Conservation (phyloP, 352 stramenopile species). For the Pythium dissimile region DNA sequence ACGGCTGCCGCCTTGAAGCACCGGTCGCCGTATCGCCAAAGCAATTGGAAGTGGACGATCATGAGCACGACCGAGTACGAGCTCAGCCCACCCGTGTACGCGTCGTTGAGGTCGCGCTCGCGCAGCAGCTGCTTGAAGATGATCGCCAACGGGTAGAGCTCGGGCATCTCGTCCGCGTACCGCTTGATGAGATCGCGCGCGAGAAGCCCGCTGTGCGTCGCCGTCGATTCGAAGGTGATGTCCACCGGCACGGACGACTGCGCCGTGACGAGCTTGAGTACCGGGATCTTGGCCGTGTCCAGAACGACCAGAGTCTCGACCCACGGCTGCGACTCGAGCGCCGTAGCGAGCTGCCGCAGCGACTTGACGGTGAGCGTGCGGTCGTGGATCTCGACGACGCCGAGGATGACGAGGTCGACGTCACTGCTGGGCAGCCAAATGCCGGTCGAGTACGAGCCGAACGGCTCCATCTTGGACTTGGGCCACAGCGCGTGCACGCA, state of each 20-base stretch:
- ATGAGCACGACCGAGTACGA: conserved; percentile 93
- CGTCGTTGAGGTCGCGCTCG: conserved; percentile 88
- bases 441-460: conserved; percentile 82
- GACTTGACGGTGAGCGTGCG: conserved; percentile 49
- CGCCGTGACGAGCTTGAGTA: conserved; percentile 78
- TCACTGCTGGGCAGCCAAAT: conserved; percentile 87
- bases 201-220: conserved; percentile 79
- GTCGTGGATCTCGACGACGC: conserved; percentile 64
- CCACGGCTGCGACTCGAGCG: conserved; percentile 62
- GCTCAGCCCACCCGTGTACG: conserved; percentile 88
- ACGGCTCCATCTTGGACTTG: conserved; percentile 73
- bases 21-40: conserved; percentile 43
- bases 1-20: conserved; percentile 21
- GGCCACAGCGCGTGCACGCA: conserved; percentile 74
- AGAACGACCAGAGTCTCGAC: conserved; percentile 80
- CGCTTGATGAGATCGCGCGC: conserved; percentile 83
- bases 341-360: conserved; percentile 50
- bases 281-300: conserved; percentile 79
- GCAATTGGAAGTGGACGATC: conserved; percentile 84
- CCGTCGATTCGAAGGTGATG: conserved; percentile 79
- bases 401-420: conserved; percentile 80
- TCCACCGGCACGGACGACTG: conserved; percentile 80
- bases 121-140: conserved; percentile 90
- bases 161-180: conserved; percentile 77
- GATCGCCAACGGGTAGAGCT: conserved; percentile 87